Conservation (phyloP, 192 early-diverging fungal species). For the Chytriomyces sp. region DNA sequence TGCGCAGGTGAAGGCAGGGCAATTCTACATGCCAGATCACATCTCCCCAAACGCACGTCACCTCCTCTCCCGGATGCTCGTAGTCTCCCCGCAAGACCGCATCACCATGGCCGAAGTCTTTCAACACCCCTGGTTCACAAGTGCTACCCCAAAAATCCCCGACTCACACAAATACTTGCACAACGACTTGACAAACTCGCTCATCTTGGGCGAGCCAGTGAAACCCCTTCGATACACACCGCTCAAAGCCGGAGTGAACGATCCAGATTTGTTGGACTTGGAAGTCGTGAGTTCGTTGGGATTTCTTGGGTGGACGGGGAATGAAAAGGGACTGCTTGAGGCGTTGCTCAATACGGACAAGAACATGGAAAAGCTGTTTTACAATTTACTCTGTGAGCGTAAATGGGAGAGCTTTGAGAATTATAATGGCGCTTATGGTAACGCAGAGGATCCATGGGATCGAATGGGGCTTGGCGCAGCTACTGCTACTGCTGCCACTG, state of each 20-base stretch:
- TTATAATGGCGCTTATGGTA: slow-evolving; percentile 42
- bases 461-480: slow-evolving; percentile 39
- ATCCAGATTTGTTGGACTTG: slow-evolving; percentile 43
- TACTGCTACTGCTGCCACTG: slow-evolving; percentile 32
- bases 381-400: slow-evolving; percentile 52
- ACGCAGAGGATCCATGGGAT: slow-evolving; percentile 48
- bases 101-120: slow-evolving; percentile 63
- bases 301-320: slow-evolving; percentile 56
- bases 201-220: neutral
- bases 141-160: slow-evolving; percentile 34
- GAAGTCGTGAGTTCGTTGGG: slow-evolving; percentile 54
- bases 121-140: slow-evolving; percentile 66
- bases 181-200: neutral
- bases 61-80: slow-evolving; percentile 86
- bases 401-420: slow-evolving; percentile 60
- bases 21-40: slow-evolving; percentile 80
- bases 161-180: slow-evolving; percentile 19
- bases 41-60: slow-evolving; percentile 77
- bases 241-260: slow-evolving; percentile 13
- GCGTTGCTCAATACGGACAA: neutral
- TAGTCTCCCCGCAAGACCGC: slow-evolving; percentile 77
- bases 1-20: slow-evolving; percentile 60
- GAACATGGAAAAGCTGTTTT: slow-evolving; percentile 62
- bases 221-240: neutral
- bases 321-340: slow-evolving; percentile 40